phyloP scores from a whole-genome alignment of 2,329 filamentous ascomycete genomes.

The Exophiala dermatitidis region DNA sequence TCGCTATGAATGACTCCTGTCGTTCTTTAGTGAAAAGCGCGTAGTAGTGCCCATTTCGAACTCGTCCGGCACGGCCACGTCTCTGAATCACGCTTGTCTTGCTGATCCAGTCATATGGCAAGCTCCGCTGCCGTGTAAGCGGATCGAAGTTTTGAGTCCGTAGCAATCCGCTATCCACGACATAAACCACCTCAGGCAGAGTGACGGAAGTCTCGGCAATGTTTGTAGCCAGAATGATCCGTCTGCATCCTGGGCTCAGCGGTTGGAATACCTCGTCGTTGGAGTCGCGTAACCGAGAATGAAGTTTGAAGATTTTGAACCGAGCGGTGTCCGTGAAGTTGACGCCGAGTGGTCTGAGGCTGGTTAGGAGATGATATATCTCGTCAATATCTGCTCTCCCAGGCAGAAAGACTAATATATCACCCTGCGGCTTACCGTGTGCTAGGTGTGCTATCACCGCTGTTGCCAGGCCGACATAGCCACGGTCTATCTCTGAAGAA shows the following conservation, averaged over 20 bases:
- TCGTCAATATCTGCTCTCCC: conserved; percentile 87
- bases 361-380: conserved; percentile 42
- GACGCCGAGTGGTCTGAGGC: conserved; percentile 30
- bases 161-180: conserved; percentile 86
- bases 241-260: conserved; percentile 57
- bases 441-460: conserved; percentile 43
- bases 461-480: conserved; percentile 34
- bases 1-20: conserved; percentile 67
- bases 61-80: conserved; percentile 85
- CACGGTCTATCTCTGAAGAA: neutral
- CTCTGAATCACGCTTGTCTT: conserved; percentile 95
- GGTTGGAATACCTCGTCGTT: conserved; percentile 40
- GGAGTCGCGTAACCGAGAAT: conserved; percentile 41
- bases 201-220: conserved; percentile 98
- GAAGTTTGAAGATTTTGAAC: conserved; percentile 42
- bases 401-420: conserved; percentile 84
- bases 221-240: conserved; percentile 93
- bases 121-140: conserved; percentile 4
- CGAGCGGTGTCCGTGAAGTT: conserved; percentile 36
- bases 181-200: conserved; percentile 92
- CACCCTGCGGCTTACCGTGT: conserved; percentile 46
- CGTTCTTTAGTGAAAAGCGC: conserved; percentile 87
- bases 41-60: conserved; percentile 89
- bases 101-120: conserved; percentile 20
- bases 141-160: conserved; percentile 16